These are phyloP conservation scores for Ascocoryne sarcoides DNA, from an alignment of 2,329 filamentous ascomycete species.

Conservation along the genomic window DNA sequence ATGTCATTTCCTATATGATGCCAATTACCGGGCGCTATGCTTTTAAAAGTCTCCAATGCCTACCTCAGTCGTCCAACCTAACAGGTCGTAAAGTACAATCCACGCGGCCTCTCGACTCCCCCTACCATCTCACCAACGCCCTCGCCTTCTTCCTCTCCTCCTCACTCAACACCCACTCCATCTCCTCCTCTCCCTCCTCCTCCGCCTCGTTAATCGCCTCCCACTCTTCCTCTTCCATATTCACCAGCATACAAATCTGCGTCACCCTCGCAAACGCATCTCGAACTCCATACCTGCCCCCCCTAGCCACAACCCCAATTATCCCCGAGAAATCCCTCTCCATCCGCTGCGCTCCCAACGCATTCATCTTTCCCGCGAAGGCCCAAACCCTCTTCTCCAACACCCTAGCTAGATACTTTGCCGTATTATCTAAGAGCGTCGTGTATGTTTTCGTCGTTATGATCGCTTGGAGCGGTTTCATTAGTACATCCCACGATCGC, in stretches of 20 bases:
- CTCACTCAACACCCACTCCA: constrained; percentile 61
- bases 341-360: constrained; percentile 71
- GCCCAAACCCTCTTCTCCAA: constrained; percentile 84
- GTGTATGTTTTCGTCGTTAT: constrained; percentile 72
- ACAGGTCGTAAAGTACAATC: no score
- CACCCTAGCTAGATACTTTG: constrained; percentile 64
- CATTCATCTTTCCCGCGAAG: constrained; percentile 66
- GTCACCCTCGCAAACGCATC: constrained; percentile 68
- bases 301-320: constrained; percentile 56
- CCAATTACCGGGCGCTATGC: no score
- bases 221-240: constrained; percentile 96
- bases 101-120: no score
- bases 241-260: constrained; percentile 79
- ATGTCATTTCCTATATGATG: no score
- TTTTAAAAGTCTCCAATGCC: no score
- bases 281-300: constrained; percentile 65
- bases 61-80: no score
- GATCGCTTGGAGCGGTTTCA: constrained; percentile 75
- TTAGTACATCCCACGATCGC: constrained; percentile 75
- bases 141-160: constrained; percentile 70
- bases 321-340: constrained; percentile 78
- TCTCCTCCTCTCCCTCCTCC: constrained; percentile 49
- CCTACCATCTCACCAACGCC: constrained; percentile 46
- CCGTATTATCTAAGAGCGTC: constrained; percentile 64
- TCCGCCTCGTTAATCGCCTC: constrained; percentile 55